Conservation (phyloP, 2,329 filamentous ascomycete genomes). For the Colletotrichum karsti region DNA sequence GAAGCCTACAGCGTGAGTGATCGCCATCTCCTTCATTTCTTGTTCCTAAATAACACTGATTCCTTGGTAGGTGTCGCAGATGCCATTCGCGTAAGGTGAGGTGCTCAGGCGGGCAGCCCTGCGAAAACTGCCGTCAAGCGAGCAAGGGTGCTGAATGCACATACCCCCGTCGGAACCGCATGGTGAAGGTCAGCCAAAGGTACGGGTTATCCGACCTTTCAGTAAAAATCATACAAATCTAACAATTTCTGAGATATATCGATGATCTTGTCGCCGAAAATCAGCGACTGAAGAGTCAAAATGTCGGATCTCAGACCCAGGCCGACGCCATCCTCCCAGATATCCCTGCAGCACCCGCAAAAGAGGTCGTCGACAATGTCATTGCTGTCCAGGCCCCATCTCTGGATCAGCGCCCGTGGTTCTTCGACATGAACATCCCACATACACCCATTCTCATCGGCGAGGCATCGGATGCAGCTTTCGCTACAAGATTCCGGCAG, state of each 20-base stretch:
- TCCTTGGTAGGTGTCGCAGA: conserved; percentile 36
- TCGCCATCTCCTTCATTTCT: neutral
- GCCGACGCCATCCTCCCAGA: neutral
- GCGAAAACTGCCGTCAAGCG: conserved; percentile 40
- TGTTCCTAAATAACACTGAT: conserved; percentile 6
- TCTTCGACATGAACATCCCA: conserved; percentile 41
- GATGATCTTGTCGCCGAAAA: conserved; percentile 45
- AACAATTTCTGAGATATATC: conserved; percentile 37
- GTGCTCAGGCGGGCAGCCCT: conserved; percentile 43
- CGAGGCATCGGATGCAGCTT: conserved; percentile 46
- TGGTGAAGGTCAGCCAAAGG: conserved; percentile 43
- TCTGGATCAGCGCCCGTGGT: conserved; percentile 41
- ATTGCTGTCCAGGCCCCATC: conserved; percentile 24
- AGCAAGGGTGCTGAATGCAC: conserved; percentile 39
- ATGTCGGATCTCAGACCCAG: conserved; percentile 1
- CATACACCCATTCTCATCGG: conserved; percentile 44
- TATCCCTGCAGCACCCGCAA: neutral
- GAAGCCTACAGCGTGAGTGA: conserved; percentile 30
- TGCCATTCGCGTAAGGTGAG: conserved; percentile 45
- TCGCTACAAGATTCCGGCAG: conserved; percentile 46
- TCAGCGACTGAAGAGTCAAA: conserved; percentile 34
- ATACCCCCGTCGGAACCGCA: conserved; percentile 42
- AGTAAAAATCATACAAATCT: conserved; percentile 34
- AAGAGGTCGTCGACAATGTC: conserved; percentile 10
- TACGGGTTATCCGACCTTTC: conserved; percentile 21